Evolutionary conservation across 257 asterid genomes (phyloP).

Genomic region (Primulina eburnea): DNA sequence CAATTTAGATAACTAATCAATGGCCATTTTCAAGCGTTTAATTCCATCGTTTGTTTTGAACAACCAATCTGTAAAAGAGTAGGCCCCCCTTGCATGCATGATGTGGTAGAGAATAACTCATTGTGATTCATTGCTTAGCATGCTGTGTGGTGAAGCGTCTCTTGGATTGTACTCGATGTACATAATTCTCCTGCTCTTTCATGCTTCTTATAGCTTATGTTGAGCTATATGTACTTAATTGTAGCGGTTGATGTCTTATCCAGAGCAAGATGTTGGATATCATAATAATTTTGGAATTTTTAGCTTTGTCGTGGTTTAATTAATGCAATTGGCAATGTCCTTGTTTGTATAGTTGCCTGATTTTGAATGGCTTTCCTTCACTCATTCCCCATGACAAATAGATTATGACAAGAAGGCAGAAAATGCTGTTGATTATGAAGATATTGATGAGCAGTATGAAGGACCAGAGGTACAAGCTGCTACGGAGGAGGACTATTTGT

Average conservation of each 20-base stretch:
- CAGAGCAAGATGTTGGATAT: constrained; percentile 1
- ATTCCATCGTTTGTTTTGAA: not conserved
- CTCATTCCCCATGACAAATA: constrained; percentile 31
- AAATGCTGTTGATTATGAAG: constrained; percentile 97
- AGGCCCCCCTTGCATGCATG: not conserved
- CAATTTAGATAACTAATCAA: not conserved
- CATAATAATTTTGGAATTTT: not conserved
- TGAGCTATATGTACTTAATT: constrained; percentile 11
- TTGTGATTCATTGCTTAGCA: not conserved
- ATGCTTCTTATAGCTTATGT: not conserved
- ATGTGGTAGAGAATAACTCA: not conserved
- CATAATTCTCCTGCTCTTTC: constrained; percentile 9
- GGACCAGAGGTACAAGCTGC: constrained; percentile 93
- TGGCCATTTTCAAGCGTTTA: not conserved
- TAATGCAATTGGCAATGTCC: constrained; percentile 8
- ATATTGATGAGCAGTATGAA: constrained; percentile 94
- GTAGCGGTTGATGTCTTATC: not conserved
- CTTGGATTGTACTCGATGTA: not conserved
- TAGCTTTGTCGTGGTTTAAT: constrained; percentile 4
- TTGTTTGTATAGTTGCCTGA: constrained; percentile 24
- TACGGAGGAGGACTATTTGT: constrained; percentile 86
- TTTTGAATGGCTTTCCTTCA: constrained; percentile 4
- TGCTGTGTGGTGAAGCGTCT: not conserved
- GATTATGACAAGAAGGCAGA: constrained; percentile 93
- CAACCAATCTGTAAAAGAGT: not conserved